Percentiles rank a stretch among this genome's conserved stretches.
phyloP scores from a whole-genome alignment of 2,329 filamentous ascomycete species.

The Daldinia sp. region DNA sequence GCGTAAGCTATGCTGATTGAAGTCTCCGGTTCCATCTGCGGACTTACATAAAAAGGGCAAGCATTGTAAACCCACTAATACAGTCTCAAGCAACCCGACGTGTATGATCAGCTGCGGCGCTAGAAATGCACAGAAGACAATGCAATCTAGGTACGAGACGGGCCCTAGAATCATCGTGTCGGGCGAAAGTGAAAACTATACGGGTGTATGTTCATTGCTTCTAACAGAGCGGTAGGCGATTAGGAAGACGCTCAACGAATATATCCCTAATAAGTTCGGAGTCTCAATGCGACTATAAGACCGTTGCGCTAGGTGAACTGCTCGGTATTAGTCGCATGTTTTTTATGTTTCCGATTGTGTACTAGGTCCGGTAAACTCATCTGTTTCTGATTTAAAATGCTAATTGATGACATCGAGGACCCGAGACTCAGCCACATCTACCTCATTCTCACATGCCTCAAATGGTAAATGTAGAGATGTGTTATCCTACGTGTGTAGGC shows the following conservation, averaged over 20 bases:
- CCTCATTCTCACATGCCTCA: not conserved
- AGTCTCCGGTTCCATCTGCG: not conserved
- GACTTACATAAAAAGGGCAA: slow-evolving; percentile 74
- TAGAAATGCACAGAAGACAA: slow-evolving; percentile 75
- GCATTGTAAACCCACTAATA: slow-evolving; percentile 65
- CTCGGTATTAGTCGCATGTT: not conserved
- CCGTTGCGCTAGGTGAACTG: too few relatives aligned
- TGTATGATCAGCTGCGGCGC: slow-evolving; percentile 75
- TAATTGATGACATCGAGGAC: slow-evolving; percentile 31
- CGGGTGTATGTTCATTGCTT: not conserved
- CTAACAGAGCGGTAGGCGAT: not conserved
- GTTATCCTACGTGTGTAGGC: not conserved
- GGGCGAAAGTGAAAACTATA: not conserved
- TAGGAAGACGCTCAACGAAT: not conserved
- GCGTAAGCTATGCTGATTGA: not conserved
- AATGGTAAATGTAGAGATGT: not conserved
- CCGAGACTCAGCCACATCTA: slow-evolving; percentile 17
- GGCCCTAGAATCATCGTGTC: slow-evolving; percentile 74
- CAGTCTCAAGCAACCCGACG: slow-evolving; percentile 68
- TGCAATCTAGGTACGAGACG: slow-evolving; percentile 78
- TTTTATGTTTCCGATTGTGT: not conserved
- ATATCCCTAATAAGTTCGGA: not conserved
- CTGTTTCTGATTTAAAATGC: not conserved
- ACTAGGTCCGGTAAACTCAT: slow-evolving; percentile 4
- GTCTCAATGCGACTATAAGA: not conserved